A percentile compares a stretch with the other conserved stretches of the same genome.
phyloP scores from a whole-genome alignment of 495 filamentous ascomycete species.

The Penicillium argentinense region DNA sequence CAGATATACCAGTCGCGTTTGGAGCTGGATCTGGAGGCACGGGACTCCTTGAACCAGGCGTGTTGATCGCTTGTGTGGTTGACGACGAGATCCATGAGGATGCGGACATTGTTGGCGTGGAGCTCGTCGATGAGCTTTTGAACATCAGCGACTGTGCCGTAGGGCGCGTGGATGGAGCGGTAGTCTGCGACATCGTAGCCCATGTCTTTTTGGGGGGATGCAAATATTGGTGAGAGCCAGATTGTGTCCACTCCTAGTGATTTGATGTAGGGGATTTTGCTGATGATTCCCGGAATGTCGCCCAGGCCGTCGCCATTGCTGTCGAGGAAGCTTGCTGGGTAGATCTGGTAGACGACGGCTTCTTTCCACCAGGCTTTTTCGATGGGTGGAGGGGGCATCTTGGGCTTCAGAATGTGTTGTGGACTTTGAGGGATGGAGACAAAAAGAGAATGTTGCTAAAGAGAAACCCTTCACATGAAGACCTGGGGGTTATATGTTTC shows the following conservation, averaged over 20 bases:
- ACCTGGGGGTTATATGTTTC: too few relatives aligned
- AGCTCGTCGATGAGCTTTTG: slow-evolving; percentile 50
- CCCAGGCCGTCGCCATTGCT: slow-evolving; percentile 63
- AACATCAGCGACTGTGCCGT: slow-evolving; percentile 56
- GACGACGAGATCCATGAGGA: slow-evolving; percentile 50
- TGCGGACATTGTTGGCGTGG: slow-evolving; percentile 52
- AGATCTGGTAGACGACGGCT: slow-evolving; percentile 30
- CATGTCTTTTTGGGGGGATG: slow-evolving; percentile 49
- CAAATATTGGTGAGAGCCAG: slow-evolving; percentile 64
- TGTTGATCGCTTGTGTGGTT: slow-evolving; percentile 62
- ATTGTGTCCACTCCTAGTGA: slow-evolving; percentile 59
- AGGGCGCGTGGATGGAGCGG: slow-evolving; percentile 50
- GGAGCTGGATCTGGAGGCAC: slow-evolving; percentile 46
- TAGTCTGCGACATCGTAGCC: slow-evolving; percentile 63
- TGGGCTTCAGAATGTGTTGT: neutral
- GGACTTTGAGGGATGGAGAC: neutral
- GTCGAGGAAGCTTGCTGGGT: slow-evolving; percentile 53
- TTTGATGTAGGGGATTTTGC: slow-evolving; percentile 60
- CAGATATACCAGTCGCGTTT: slow-evolving; percentile 67
- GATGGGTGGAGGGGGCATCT: neutral
- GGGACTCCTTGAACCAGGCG: slow-evolving; percentile 61
- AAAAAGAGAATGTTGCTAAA: too few relatives aligned
- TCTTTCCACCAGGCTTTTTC: slow-evolving; percentile 27
- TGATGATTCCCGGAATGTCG: slow-evolving; percentile 62
- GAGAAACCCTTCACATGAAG: too few relatives aligned